Base-by-base conservation (phyloP, 495 filamentous ascomycete species). In the Lentithecium fluviatile region DNA sequence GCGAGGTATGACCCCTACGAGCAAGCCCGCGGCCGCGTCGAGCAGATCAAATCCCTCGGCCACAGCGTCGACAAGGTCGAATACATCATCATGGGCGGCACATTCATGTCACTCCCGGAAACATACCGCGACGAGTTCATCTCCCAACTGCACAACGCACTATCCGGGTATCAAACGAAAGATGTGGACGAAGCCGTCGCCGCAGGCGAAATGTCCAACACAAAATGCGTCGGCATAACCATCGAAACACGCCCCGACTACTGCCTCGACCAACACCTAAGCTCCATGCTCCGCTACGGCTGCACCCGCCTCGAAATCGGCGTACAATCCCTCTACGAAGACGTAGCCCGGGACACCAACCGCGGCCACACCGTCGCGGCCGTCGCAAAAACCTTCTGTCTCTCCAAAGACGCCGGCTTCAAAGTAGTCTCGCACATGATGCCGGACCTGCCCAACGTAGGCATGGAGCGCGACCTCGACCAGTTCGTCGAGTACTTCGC, bases 341-440 rank as follows among this genome's bases (percentile, higher is more conserved):
- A 98, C 67, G 94, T 98, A n/a, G 94, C 94, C 10, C 79, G 94
- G 61, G 94, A 98, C 75, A 97, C 94, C 1, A 98, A 98, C 78
- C 85, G 94, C 58, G 94, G 94, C 0, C 94, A 98, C 73, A 98
- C 94, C 0, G 94, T 98, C 48, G 88, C 90, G 29, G 85, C 95
- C 0, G 94, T 97, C 2, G 90, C 88, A 13, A 89, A 98, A 73
- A 97, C 93, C 0, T 98, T 98, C 74, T 90, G 85, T 67, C 80
- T 96, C 17, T 85, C 95, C 55, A 98, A 98, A 74, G 94, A 98
- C 74, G 90, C 95, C 24, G 94, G 94, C 15, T 98, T 96, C 81
- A 98, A 98, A 74, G 93, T 98, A 6, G 94, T 98, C 65, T 91
- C 87, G 61, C 94, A 98, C 74, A 98, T 98, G 94, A 98, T 98